Base-by-base conservation (phyloP, 1,139 yeast species). In the Lodderomyces margitis region DNA sequence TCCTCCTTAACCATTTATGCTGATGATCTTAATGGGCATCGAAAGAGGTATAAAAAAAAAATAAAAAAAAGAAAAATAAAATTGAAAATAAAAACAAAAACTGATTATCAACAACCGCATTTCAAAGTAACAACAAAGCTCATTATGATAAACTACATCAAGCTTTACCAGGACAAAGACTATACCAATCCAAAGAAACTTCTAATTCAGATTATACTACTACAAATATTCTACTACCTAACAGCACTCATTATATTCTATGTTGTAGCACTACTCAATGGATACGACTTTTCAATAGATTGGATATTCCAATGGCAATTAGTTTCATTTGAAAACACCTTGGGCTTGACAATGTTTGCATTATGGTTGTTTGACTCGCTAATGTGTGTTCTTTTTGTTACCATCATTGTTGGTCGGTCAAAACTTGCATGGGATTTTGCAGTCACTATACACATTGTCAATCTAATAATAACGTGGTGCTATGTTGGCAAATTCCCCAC, bases 391-490 rank as follows among this genome's bases (percentile, higher is more conserved):
- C 63, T 87, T 14, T 88, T 88, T 55, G 81, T 92, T 56, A 87
- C 96, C 1, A 66, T 89, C 4, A 82, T 91, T 17, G 96, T 92
- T 14, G 97, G 98, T 0, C 70, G 98, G 46, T 85, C 95, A 33
- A 92, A 91, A 61, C 68, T 92, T 44, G 98, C 97, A 0, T 85
- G 96, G 86, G 98, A 92, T 62, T 92, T 91, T 66, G 96, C 96
- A 10, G 58, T 92, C 25, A 91, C 98, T 0, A 72, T 92, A 12
- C 97, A 92, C 61, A 81, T 87, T 14, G 77, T 92, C 41, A 85
- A 91, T 61, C 63, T 91, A 31, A 43, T 82, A 3, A 81, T 87
- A 5, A 87, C 81, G 0, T 82, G 89, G 81, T 48, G 76, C 1
- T 81, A 78, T 49, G 71, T 85, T 5, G 78, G 82, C 1, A 68